These are phyloP conservation scores for Ophiosphaerella korrae DNA, from an alignment of 2,329 filamentous ascomycete species.

Conservation along the genomic window DNA sequence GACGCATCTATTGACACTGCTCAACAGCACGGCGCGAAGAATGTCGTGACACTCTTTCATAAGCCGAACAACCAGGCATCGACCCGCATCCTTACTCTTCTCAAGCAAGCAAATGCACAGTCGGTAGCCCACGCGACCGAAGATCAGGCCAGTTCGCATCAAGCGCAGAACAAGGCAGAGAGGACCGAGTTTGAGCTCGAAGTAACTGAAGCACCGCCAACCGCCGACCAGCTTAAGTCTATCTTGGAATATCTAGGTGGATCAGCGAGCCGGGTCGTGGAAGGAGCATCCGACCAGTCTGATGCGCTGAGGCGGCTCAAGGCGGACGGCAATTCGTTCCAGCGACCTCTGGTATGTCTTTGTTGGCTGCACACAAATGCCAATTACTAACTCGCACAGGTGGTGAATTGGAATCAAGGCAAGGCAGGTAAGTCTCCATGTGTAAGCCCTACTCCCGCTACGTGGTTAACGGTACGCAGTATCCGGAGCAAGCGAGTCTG, in stretches of 20 bases:
- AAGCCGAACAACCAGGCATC: slow-evolving; percentile 76
- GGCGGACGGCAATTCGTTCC: slow-evolving; percentile 69
- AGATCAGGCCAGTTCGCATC: slow-evolving; percentile 74
- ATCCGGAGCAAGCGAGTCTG: slow-evolving; percentile 79
- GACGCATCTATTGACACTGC: slow-evolving; percentile 14
- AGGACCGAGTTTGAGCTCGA: slow-evolving; percentile 82
- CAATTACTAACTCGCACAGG: slow-evolving; percentile 6
- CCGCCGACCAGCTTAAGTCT: slow-evolving; percentile 78
- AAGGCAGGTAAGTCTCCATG: slow-evolving; percentile 62
- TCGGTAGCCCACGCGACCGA: slow-evolving; percentile 70
- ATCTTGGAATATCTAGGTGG: slow-evolving; percentile 81
- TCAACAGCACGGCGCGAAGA: slow-evolving; percentile 57
- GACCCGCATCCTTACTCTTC: slow-evolving; percentile 71
- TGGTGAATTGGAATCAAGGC: slow-evolving; percentile 94
- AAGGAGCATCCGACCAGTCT: slow-evolving; percentile 72
- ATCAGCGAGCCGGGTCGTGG: slow-evolving; percentile 66
- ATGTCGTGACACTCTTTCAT: slow-evolving; percentile 97
- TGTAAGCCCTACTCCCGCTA: background rate
- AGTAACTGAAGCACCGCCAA: slow-evolving; percentile 79
- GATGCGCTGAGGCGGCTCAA: slow-evolving; percentile 84
- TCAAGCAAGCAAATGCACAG: slow-evolving; percentile 79
- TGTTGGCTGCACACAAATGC: background rate
- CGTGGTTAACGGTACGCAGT: slow-evolving; percentile 47
- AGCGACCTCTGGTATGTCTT: slow-evolving; percentile 72
- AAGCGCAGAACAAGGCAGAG: slow-evolving; percentile 63